Evolutionary conservation across 306 rosid species (phyloP).

Genomic region (Cicer arietinum): DNA sequence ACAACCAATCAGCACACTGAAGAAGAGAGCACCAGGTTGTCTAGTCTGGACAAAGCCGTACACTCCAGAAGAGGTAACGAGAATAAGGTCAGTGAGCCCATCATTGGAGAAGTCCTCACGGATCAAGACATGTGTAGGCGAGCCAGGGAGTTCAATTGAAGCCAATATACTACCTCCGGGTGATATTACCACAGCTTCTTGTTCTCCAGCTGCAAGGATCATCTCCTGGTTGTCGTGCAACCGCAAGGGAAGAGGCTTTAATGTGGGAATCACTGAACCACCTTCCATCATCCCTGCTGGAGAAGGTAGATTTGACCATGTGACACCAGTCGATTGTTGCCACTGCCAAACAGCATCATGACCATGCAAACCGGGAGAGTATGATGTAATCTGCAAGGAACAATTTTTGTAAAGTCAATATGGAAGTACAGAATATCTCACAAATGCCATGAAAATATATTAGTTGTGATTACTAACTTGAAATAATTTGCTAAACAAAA

Average conservation of each 20-base stretch:
- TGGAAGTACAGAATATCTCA: conserved; percentile 20
- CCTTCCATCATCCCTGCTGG: conserved; percentile 95
- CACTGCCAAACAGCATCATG: conserved; percentile 94
- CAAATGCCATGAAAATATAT: conserved; percentile 1
- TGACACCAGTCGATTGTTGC: conserved; percentile 86
- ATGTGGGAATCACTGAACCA: conserved; percentile 79
- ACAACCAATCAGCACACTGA: conserved; percentile 93
- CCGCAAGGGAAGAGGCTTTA: conserved; percentile 78
- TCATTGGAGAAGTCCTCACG: conserved; percentile 91
- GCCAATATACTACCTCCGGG: conserved; percentile 83
- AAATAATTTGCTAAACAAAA: conserved; percentile 28
- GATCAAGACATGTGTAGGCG: conserved; percentile 85
- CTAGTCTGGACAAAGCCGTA: conserved; percentile 95
- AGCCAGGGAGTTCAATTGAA: conserved; percentile 76
- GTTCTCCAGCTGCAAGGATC: conserved; percentile 98
- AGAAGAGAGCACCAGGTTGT: conserved; percentile 97
- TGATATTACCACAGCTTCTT: conserved; percentile 87
- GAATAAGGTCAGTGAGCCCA: conserved; percentile 89
- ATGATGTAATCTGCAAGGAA: conserved; percentile 82
- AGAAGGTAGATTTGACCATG: conserved; percentile 97
- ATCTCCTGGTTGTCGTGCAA: conserved; percentile 65
- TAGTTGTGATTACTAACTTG: neutral
- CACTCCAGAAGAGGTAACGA: conserved; percentile 81
- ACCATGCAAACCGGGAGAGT: conserved; percentile 91
- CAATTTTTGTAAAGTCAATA: conserved; percentile 21